Evolutionary conservation across 441 rosid species (phyloP), one percentile per base, ranked within the genome.

Genomic region (Theobroma grandiflorum): DNA sequence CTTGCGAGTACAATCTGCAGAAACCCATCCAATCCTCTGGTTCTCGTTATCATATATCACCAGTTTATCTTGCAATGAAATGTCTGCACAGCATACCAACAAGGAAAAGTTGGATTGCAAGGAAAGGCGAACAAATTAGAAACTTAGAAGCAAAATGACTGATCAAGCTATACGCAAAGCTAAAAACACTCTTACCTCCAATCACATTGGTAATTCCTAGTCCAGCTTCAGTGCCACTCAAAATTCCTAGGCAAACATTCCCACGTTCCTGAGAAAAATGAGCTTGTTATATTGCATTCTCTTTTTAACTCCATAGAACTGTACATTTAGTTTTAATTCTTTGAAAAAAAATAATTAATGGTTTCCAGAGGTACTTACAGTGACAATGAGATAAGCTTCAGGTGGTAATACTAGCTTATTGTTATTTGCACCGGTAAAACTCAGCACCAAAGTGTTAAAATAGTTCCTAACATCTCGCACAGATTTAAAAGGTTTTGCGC

Each of bases 191-290:
- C 75, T 61, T 81, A 86, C 91, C 89, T 81, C 91, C 91, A 10
- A 88, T 55, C 9, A 88, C 0, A 47, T 84, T 86, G 50, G 45
- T 7, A 55, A 72, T 42, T 37, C 77, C 82, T 5, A 92, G 81
- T 77, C 85, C 90, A 6, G 58, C 78, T 84, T 88, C 89, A 16
- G 85, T 15, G 33, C 92, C 91, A 18, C 82, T 84, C 80, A 92
- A 66, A 73, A 91, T 86, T 61, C 94, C 96, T 74, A 92, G 80
- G 86, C 96, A 92, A 26, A 81, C 91, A 81, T 89, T 89, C 50
- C 91, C 90, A 2, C 10, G 82, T 59, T 84, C 74, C 96, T 92
- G 87, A 31, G 53, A 82, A 42, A 8, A 40, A 72, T 16, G n/a
- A 47, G 6, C 72, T 16, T 33, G 26, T 78, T 55, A 73, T 42